Base-by-base conservation (phyloP, 306 rosid genomes). In the Dryas alaskensis region DNA sequence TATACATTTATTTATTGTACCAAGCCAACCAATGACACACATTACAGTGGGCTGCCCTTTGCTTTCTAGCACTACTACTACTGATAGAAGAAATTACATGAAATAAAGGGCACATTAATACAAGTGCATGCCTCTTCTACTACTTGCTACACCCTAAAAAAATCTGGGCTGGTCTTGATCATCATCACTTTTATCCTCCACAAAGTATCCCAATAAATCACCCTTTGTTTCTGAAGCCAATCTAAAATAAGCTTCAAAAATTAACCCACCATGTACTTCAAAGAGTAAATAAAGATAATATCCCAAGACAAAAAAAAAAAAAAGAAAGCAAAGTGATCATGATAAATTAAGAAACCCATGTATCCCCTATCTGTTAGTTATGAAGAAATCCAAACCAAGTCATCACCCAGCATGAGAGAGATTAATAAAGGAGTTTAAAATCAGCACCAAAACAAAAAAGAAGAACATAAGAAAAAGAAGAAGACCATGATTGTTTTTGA, bases 201-300 rank as follows among this genome's bases (percentile, higher is more conserved):
- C 52, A 66, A 60, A 58, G 49, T 63, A 52, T 73, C 63, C 67
- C 75, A 55, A 62, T 50, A 25, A 64, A 44, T 77, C 70, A 69
- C 62, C 70, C 79, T 64, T 44, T 70, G 2, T 31, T 71, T 64
- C 53, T 74, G 86, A 84, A 84, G 85, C 88, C 78, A 72, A 78
- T 70, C 77, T 83, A 76, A 85, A 83, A 85, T 78, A 83, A 79
- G 84, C 92, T 85, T 83, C 92, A 74, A 65, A 78, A 76, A 66
- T 22, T n/a, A 13, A 44, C 76, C 76, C 81, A 81, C 64, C 83
- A 81, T 74, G 67, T 50, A 58, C 63, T 58, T 69, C 70, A 60
- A 60, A 51, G 53, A 68, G 66, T 45, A 53, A 73, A 39, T 45
- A 53, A 73, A 39, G 40, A 65, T 10, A 59, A 75, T 22, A 22